phyloP scores from a whole-genome alignment of 129 eudicot species.

The Flaveria ramosissima region DNA sequence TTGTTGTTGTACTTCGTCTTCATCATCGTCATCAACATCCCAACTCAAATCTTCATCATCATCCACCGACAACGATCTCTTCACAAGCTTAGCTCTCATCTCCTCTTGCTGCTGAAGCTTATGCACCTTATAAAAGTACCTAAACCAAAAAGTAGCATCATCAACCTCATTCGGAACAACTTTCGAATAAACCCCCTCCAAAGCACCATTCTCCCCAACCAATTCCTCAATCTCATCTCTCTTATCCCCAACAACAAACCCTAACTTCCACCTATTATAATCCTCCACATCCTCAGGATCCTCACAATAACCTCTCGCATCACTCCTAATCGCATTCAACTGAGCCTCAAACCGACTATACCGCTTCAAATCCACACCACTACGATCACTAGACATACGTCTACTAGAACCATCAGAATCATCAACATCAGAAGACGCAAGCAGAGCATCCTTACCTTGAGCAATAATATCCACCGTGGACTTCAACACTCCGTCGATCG shows the following conservation, averaged over 20 bases:
- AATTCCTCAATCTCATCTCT: constrained; percentile 60
- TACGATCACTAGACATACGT: constrained; percentile 21
- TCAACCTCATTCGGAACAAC: constrained; percentile 69
- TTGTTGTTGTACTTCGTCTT: constrained; percentile 17
- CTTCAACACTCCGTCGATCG: constrained; percentile 63
- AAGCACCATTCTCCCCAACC: constrained; percentile 56
- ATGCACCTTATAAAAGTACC: constrained; percentile 72
- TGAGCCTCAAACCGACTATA: constrained; percentile 76
- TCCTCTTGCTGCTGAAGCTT: constrained; percentile 74
- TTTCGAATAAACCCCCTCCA: constrained; percentile 53
- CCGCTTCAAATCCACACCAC: constrained; percentile 32
- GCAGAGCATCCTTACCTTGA: constrained; percentile 55
- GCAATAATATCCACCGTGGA: constrained; percentile 62
- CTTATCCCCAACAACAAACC: constrained; percentile 64
- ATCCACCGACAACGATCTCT: constrained; percentile 64
- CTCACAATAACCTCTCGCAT: constrained; percentile 52
- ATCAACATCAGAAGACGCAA: constrained; percentile 40
- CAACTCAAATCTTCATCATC: constrained; percentile 92
- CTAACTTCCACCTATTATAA: constrained; percentile 66
- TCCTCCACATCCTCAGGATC: constrained; percentile 81
- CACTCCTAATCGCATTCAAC: constrained; percentile 58
- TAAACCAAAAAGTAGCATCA: constrained; percentile 66
- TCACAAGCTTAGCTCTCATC: constrained; percentile 80
- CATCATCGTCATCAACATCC: constrained; percentile 89
- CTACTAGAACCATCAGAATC: constrained; percentile 44